phyloP scores from a whole-genome alignment of 345 rosid genomes.

The Corchorus olitorius region DNA sequence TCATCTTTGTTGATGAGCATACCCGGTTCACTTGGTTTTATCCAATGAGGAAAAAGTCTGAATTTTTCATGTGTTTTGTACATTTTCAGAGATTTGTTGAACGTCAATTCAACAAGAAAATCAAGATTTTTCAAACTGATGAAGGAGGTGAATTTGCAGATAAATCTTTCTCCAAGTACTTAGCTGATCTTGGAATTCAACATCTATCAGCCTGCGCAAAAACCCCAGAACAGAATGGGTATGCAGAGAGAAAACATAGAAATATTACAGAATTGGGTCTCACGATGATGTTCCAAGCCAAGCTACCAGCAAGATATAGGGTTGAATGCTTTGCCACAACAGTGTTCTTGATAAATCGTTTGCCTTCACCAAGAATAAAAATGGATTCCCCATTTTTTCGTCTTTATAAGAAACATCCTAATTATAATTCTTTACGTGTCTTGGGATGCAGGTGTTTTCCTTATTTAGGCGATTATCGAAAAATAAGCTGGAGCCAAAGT shows the following conservation, averaged over 20 bases:
- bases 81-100: background rate
- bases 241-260: background rate
- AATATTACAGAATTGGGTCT: background rate
- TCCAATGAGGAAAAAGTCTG: background rate
- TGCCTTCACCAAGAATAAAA: background rate
- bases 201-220: background rate
- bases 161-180: background rate
- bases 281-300: background rate
- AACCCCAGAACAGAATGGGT: background rate
- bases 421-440: background rate
- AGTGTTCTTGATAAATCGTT: background rate
- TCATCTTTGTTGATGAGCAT: background rate
- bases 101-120: background rate
- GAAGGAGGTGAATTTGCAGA: background rate
- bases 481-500: background rate
- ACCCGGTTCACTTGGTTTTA: constrained; percentile 9
- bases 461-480: background rate
- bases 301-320: background rate
- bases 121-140: background rate
- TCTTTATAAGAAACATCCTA: too few species aligned
- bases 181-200: background rate
- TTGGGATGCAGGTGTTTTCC: background rate
- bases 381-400: too few species aligned
- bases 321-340: background rate
- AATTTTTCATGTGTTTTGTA: background rate